Evolutionary conservation across 208 protist genomes (phyloP), one percentile per base, ranked within the genome.

Genomic region (Crithidia expoeki): DNA sequence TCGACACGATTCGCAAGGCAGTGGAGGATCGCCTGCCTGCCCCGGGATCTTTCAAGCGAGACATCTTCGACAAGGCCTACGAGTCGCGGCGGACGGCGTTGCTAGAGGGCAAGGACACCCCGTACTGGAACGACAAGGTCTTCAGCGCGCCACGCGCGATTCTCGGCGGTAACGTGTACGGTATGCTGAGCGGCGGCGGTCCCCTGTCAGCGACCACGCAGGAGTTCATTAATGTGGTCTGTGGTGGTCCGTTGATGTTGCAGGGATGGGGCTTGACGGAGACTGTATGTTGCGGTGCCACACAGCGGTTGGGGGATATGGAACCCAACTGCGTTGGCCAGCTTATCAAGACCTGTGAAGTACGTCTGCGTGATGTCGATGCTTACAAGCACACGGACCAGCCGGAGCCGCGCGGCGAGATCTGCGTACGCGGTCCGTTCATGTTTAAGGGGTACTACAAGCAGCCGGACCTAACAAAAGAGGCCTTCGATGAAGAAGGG

Each of bases 381-480:
- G 83, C 85, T 23, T 94, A 90, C 73, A 85, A 81, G 60, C 87
- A 94, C 79, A 89, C 83, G 0, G 84, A 95, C 57, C 72, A 65
- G 53, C 86, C 84, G 0, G 55, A 88, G 32, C 86, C 88, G 21
- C 80, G 86, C 12, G 88, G 87, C 28, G 94, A 98, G 72, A 83
- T 98, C 32, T 83, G 80, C 62, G 64, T 97, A 19, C 83, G 93
- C 46, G 91, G 90, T 1, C 85, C 88, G 0, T 85, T 82, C 68
- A 65, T 97, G n/a, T 92, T 94, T 59, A 90, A 89, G 60, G 94
- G 93, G 23, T 98, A 98, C 81, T 94, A 96, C 79, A 94, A 92
- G 70, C 85, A 97, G 64, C 79, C 84, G 10, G 84, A 93, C 66
- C 79, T 88, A 23, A 98, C 95, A 12, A 81, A 79, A 61, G 87